A percentile compares a stretch with the other conserved stretches of the same genome.
Evolutionary conservation across 495 filamentous ascomycete species (phyloP).

Genomic region (Entonaema liquescens): DNA sequence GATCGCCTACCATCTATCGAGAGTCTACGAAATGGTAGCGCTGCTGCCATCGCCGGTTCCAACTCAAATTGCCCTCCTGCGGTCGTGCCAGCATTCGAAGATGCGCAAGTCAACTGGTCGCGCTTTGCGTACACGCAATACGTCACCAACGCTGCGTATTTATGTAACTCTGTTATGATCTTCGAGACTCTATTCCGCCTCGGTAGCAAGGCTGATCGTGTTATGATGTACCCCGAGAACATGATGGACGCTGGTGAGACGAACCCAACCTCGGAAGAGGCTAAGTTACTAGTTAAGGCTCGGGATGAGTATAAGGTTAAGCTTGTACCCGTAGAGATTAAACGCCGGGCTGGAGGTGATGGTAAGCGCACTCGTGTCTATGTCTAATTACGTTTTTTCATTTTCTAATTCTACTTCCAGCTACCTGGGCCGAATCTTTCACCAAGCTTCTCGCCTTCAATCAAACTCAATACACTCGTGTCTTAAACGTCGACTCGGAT

Average conservation of each 20-base stretch:
- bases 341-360: conserved; percentile 56
- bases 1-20: conserved; percentile 43
- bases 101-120: conserved; percentile 61
- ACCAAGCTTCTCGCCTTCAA: conserved; percentile 78
- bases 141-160: conserved; percentile 71
- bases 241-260: conserved; percentile 54
- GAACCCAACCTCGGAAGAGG: conserved; percentile 55
- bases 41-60: conserved; percentile 14
- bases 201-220: conserved; percentile 68
- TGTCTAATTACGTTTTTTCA: neutral
- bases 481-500: conserved; percentile 76
- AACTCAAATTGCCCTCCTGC: conserved; percentile 43
- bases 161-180: conserved; percentile 82
- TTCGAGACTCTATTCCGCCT: conserved; percentile 69
- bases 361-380: conserved; percentile 36
- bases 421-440: conserved; percentile 69
- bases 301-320: conserved; percentile 68
- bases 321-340: conserved; percentile 67
- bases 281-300: conserved; percentile 66
- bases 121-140: conserved; percentile 76
- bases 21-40: conserved; percentile 33
- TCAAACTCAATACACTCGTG: conserved; percentile 70
- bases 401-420: conserved; percentile 41
- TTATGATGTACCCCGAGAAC: conserved; percentile 71
- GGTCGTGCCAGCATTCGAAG: conserved; percentile 40